phyloP scores from a whole-genome alignment of 2,329 filamentous ascomycete species.

The Fusarium foetens region DNA sequence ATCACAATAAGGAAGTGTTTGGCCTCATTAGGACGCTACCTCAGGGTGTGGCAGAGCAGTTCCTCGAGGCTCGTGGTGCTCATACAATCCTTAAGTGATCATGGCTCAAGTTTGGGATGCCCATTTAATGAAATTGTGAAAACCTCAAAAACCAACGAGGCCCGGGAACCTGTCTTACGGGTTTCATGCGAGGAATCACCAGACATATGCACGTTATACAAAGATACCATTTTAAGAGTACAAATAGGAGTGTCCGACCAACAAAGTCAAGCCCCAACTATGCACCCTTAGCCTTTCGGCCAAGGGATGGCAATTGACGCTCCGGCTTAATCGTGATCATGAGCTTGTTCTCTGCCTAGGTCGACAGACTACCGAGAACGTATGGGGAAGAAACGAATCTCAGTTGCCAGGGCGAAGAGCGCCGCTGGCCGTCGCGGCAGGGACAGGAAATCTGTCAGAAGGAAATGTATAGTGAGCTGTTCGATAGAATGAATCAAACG shows the following conservation, averaged over 20 bases:
- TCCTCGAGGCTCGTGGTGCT: constrained; percentile 88
- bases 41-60: constrained; percentile 86
- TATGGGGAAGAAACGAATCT: constrained; percentile 67
- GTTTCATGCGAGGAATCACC: constrained; percentile 8
- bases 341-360: constrained; percentile 76
- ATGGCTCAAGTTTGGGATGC: not conserved
- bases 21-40: constrained; percentile 81
- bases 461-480: constrained; percentile 22
- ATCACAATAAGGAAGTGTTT: constrained; percentile 94
- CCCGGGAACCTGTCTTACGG: not conserved
- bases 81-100: constrained; percentile 90
- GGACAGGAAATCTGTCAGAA: constrained; percentile 28
- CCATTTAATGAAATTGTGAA: constrained; percentile 10
- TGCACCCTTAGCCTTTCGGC: constrained; percentile 82
- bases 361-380: constrained; percentile 84
- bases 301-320: constrained; percentile 85
- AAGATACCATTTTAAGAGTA: constrained; percentile 16
- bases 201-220: constrained; percentile 6
- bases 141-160: not conserved
- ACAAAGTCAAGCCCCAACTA: constrained; percentile 97
- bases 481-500: constrained; percentile 13
- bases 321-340: constrained; percentile 99
- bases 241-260: constrained; percentile 72
- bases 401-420: constrained; percentile 67
- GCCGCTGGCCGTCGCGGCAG: constrained; percentile 66